Evolutionary conservation across 2,329 filamentous ascomycete genomes (phyloP).

Genomic region (Aspergillus transmontanensis): DNA sequence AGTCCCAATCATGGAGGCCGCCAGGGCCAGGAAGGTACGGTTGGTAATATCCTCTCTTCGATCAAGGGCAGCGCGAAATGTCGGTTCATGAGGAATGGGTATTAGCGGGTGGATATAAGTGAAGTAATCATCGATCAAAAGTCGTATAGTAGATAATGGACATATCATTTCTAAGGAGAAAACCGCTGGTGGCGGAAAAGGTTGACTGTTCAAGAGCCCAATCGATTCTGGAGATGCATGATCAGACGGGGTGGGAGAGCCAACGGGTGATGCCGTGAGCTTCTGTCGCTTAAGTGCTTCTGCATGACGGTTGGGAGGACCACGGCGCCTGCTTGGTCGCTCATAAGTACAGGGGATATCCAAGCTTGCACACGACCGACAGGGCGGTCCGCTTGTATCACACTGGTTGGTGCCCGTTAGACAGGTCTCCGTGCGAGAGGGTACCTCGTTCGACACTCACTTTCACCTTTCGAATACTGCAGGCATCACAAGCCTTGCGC

Average conservation of each 20-base stretch:
- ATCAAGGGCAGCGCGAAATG: slow-evolving; percentile 47
- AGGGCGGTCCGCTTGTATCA: slow-evolving; percentile 67
- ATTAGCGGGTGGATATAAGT: slow-evolving; percentile 52
- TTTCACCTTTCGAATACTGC: slow-evolving; percentile 57
- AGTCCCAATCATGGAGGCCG: slow-evolving; percentile 49
- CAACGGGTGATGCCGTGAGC: slow-evolving; percentile 41
- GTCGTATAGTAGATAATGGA: slow-evolving; percentile 41
- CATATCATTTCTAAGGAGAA: slow-evolving; percentile 55
- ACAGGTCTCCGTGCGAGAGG: not conserved
- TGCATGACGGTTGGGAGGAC: slow-evolving; percentile 67
- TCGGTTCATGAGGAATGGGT: slow-evolving; percentile 50
- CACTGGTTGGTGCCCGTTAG: slow-evolving; percentile 48
- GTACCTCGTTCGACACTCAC: slow-evolving; percentile 31
- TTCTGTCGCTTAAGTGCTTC: slow-evolving; percentile 67
- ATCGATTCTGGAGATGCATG: slow-evolving; percentile 44
- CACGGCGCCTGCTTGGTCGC: slow-evolving; percentile 63
- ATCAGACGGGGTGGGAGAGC: slow-evolving; percentile 46
- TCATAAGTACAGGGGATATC: slow-evolving; percentile 70
- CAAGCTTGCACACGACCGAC: slow-evolving; percentile 64
- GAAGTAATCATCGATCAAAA: slow-evolving; percentile 51
- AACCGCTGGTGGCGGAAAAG: slow-evolving; percentile 42
- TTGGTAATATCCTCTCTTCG: slow-evolving; percentile 46
- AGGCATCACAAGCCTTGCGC: slow-evolving; percentile 57
- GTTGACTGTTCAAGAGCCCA: slow-evolving; percentile 14
- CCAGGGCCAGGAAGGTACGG: slow-evolving; percentile 46